These are phyloP conservation scores for Solanum clarkiae DNA, from an alignment of 257 asterid species.

Conservation along the genomic window DNA sequence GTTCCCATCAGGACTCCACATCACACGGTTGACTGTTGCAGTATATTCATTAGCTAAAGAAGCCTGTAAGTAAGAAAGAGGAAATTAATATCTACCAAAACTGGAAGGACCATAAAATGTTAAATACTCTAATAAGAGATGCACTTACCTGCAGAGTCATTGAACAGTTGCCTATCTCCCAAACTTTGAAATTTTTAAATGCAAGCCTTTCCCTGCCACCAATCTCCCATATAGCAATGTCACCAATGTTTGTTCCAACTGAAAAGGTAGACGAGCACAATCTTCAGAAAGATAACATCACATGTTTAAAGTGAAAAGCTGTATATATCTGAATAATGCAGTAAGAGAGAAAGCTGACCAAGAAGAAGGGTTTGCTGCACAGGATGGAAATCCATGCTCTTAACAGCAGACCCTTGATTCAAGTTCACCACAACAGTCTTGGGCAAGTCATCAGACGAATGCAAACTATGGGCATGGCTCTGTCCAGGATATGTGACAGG, in stretches of 20 bases:
- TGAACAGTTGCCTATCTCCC: conserved; percentile 49
- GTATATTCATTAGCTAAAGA: conserved; percentile 40
- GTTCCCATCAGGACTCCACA: conserved; percentile 57
- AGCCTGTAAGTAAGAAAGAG: conserved; percentile 26
- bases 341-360: conserved; percentile 27
- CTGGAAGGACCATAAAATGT: neutral
- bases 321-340: neutral
- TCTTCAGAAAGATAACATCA: neutral
- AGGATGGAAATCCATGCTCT: conserved; percentile 71
- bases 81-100: neutral
- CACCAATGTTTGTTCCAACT: conserved; percentile 68
- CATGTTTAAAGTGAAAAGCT: neutral
- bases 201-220: conserved; percentile 33
- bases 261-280: neutral
- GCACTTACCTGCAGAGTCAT: conserved; percentile 39
- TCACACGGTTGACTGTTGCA: conserved; percentile 55
- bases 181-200: conserved; percentile 35
- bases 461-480: conserved; percentile 18
- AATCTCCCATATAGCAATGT: conserved; percentile 51
- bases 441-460: conserved; percentile 39
- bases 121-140: neutral
- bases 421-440: conserved; percentile 38
- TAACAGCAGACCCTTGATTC: conserved; percentile 51
- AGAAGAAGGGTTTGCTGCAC: conserved; percentile 34
- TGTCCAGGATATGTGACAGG: conserved; percentile 22